Conservation (phyloP, 305 asterid genomes). For the Fraxinus sp. region DNA sequence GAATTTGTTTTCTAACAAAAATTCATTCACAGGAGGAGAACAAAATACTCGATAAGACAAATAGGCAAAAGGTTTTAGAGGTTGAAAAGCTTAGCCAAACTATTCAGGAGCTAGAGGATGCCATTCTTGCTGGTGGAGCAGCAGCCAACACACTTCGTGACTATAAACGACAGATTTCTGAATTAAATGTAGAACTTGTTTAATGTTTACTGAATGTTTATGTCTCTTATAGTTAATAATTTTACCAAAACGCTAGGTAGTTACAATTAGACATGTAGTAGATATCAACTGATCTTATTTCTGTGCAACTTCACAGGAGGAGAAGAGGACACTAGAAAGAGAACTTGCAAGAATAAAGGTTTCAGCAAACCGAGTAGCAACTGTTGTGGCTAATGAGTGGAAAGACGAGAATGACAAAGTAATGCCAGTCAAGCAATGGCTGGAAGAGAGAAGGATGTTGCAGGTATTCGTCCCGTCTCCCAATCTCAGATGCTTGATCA, state of each 20-base stretch:
- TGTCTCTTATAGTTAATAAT: neutral
- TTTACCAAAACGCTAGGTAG: neutral
- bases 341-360: constrained; percentile 88
- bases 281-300: constrained; percentile 16
- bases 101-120: constrained; percentile 82
- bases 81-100: constrained; percentile 88
- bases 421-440: constrained; percentile 97
- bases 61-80: constrained; percentile 77
- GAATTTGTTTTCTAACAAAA: neutral
- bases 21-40: constrained; percentile 63
- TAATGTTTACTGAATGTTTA: neutral
- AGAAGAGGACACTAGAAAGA: constrained; percentile 81
- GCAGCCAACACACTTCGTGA: constrained; percentile 80
- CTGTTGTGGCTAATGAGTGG: constrained; percentile 91
- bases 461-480: constrained; percentile 44
- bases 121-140: constrained; percentile 84
- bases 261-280: neutral
- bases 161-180: constrained; percentile 61
- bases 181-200: constrained; percentile 50
- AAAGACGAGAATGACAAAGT: constrained; percentile 88
- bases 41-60: constrained; percentile 75
- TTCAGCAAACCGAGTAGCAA: constrained; percentile 78
- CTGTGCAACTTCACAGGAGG: constrained; percentile 54
- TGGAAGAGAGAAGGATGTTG: constrained; percentile 79
- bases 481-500: neutral